These are phyloP conservation scores for Ophiostoma montium DNA, from an alignment of 2,329 filamentous ascomycete species.

Conservation along the genomic window DNA sequence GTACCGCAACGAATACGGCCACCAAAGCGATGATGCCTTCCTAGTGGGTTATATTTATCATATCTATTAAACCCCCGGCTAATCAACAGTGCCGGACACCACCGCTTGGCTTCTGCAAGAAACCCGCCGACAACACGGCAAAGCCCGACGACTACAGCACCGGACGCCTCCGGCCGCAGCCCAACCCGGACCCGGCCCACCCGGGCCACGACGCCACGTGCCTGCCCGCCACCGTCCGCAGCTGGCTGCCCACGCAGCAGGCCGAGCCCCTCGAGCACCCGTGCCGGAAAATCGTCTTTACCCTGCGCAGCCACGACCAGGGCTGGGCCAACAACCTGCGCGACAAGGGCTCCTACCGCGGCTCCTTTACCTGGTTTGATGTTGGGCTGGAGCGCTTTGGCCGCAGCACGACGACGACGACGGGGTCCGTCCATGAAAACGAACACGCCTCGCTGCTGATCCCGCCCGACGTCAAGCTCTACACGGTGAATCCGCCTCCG, in stretches of 20 bases:
- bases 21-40: too few relatives aligned
- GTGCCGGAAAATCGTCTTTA: conserved; percentile 48
- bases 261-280: conserved; percentile 27
- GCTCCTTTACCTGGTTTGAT: conserved; percentile 50
- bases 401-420: conserved; percentile 10
- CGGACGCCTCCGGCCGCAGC: neutral
- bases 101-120: conserved; percentile 23
- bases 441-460: too few relatives aligned
- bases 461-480: neutral
- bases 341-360: conserved; percentile 26
- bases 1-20: too few relatives aligned
- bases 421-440: too few relatives aligned
- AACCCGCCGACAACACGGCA: neutral
- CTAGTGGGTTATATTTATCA: too few relatives aligned
- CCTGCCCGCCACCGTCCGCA: neutral
- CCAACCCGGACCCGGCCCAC: neutral
- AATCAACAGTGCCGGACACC: conserved; percentile 18
- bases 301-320: conserved; percentile 42
- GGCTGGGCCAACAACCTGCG: conserved; percentile 31
- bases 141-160: neutral
- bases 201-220: neutral
- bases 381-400: conserved; percentile 44
- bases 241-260: neutral
- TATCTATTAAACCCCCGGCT: too few relatives aligned
- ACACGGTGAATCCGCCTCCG: neutral